Evolutionary conservation across 192 early-diverging fungal genomes (phyloP), one percentile per base, ranked within the genome.

Genomic region (Bifiguratus adelaidae): DNA sequence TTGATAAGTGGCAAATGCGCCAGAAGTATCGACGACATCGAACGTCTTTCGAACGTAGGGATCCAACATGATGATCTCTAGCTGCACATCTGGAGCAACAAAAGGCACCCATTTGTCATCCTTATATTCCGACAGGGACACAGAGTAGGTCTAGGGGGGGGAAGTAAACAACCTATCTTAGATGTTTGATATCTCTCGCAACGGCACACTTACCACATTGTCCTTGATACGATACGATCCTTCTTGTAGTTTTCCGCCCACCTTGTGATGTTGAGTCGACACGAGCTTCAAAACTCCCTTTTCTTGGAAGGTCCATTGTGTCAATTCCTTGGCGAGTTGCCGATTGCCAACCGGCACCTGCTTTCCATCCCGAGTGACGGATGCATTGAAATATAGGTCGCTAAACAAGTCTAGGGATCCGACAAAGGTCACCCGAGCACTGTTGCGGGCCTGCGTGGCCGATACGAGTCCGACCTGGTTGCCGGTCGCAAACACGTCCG

Each of bases 41-140:
- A 89, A 68, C 5, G 81, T 84, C 44, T 78, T 63, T 53, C 84
- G 84, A 46, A 99, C 73, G 61, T 97, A 94, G 7, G 96, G 96
- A 60, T 99, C 94, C 30, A 99, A 74, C 96, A 99, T 99, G 20
- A 83, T 86, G 27, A 89, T 73, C 61, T 94, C 89, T 47, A 97
- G 81, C 61, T 96, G 93, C 37, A 97, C 65, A 55, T 90, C 82
- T 22, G 76, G 62, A 18, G 83, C 73, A 27, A 68, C 65, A 57
- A 86, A 95, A 12, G 92, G 82, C n/a, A 73, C 71, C 92, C 94
- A 99, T 19, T 70, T 47, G 60, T 77, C 73, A 51, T 81, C 72
- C 32, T 63, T 55, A 67, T 83, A 94, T 59, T 91, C 89, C 0
- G 83, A 67, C 23, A 99, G 60, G 18, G 81, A 79, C 40, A 95